Evolutionary conservation across 1,284 basidiomycete species (phyloP), one percentile per base, ranked within the genome.

Genomic region (Xanthoconium separans): DNA sequence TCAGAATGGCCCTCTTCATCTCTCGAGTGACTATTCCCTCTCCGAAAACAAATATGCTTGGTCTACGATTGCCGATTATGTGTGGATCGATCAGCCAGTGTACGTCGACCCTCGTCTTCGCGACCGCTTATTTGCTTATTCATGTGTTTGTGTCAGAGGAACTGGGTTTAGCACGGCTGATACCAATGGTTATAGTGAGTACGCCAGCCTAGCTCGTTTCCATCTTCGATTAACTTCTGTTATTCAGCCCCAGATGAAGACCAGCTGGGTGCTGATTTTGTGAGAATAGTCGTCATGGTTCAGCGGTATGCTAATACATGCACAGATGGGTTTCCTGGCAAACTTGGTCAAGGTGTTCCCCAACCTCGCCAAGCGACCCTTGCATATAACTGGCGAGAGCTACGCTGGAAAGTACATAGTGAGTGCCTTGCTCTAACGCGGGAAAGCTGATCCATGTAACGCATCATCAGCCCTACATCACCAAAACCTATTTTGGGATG

Each of bases 61-160:
- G 82, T 66, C 80, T 55, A 76, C 70, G 33, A 63, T 86, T n/a
- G 80, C 83, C 2, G 87, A 90, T 70, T 83, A 81, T 58, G 76
- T 89, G 69, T 54, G 83, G 83, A 72, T 89, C 37, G 88, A 89
- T 63, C 85, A 89, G 58, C 88, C 87, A 49, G 85, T 87, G 82
- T 84, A 68, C 24, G 78, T 71, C 24, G 7, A 7, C 2, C 4
- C 44, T 37, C 37, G 10, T 34, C 10, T 36, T 48, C 29, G 12
- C 36, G 6, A 29, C 3, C 7, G 22, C 18, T 54, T 16, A 31
- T 50, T 66, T 5, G 22, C n/a, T 54, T 16, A 31, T 48, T 66
- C 6, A 65, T 41, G 3, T 1, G 4, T 41, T 44, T 47, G 33
- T 53, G 30, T 34, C 48, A 82, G 79, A 57, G 87, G 87, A 31